These are phyloP conservation scores for Ogataea methanolica DNA, from an alignment of 805 yeast species.

Conservation along the genomic window DNA sequence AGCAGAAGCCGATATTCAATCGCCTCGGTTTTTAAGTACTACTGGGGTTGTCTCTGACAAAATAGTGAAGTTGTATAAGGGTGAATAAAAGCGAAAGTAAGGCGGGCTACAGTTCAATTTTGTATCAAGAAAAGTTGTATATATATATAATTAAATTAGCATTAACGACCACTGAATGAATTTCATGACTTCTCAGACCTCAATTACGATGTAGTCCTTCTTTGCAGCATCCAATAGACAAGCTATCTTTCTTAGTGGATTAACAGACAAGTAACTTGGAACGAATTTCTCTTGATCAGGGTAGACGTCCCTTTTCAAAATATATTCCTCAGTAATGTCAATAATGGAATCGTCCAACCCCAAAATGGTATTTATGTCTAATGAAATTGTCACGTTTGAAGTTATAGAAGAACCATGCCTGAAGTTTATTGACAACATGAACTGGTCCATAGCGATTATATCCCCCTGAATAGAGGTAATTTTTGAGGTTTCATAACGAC, in stretches of 20 bases:
- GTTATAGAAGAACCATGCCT: neutral
- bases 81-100: neutral
- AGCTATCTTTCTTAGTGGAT: conserved; percentile 28
- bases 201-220: conserved; percentile 36
- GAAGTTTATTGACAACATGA: conserved; percentile 9
- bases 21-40: conserved; percentile 4
- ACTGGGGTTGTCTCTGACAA: conserved; percentile 9
- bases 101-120: neutral
- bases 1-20: conserved; percentile 11
- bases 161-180: too few relatives aligned
- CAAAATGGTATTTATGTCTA: conserved; percentile 2
- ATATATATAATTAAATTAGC: neutral
- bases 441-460: conserved; percentile 1
- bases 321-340: conserved; percentile 2
- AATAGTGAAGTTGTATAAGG: conserved; percentile 6
- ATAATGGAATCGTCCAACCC: neutral
- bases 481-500: neutral
- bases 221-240: conserved; percentile 38
- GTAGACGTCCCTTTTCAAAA: conserved; percentile 5
- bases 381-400: neutral
- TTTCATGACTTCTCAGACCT: conserved; percentile 5
- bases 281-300: conserved; percentile 10
- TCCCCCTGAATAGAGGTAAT: conserved; percentile 8
- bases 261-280: conserved; percentile 33
- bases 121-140: neutral